These are phyloP conservation scores for Rheum nobile DNA, from an alignment of 148 eudicot genomes.

Conservation along the genomic window DNA sequence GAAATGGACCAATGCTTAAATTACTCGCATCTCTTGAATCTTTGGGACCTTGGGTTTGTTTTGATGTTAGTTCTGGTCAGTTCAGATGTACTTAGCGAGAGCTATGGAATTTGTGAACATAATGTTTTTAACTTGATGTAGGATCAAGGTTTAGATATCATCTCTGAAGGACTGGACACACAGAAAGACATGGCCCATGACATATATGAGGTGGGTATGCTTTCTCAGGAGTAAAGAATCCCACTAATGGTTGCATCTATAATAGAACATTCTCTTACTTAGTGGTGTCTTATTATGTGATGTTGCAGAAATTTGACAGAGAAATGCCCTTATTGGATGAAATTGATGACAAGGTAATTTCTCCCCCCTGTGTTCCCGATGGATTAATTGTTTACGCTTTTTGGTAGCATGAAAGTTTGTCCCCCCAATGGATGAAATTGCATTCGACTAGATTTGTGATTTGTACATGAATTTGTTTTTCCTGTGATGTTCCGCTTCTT, in stretches of 20 bases:
- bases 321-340: conserved; percentile 54
- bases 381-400: neutral
- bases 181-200: conserved; percentile 50
- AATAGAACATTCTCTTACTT: neutral
- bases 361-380: neutral
- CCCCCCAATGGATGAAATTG: too few relatives aligned
- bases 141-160: conserved; percentile 59
- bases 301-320: conserved; percentile 41
- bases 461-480: too few relatives aligned
- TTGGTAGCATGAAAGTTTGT: too few relatives aligned
- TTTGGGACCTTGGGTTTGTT: neutral
- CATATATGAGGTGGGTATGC: conserved; percentile 43
- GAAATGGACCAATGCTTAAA: too few relatives aligned
- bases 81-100: neutral
- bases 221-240: neutral
- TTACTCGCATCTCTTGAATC: neutral
- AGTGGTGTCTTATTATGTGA: neutral
- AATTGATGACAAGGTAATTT: conserved; percentile 44
- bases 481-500: too few relatives aligned
- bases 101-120: too few relatives aligned
- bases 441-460: too few relatives aligned
- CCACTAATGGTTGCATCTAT: too few relatives aligned
- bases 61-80: neutral
- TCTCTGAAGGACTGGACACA: conserved; percentile 53
- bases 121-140: conserved; percentile 9